These are phyloP conservation scores for Aspergillus fumigatiaffinis DNA, from an alignment of 2,329 filamentous ascomycete genomes.

Conservation along the genomic window DNA sequence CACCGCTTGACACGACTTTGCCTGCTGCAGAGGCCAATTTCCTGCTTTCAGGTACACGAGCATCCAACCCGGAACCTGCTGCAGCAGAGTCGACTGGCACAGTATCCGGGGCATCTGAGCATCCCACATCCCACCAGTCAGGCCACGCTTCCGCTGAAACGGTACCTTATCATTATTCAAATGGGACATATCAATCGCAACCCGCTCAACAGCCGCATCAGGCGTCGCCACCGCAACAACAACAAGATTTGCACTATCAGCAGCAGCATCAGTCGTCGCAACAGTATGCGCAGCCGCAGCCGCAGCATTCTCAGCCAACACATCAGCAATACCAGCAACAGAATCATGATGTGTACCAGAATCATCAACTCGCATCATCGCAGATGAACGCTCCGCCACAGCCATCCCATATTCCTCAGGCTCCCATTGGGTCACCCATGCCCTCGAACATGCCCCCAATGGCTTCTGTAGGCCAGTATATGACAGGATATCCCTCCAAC, in stretches of 20 bases:
- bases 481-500: slow-evolving; percentile 39
- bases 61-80: slow-evolving; percentile 5
- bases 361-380: slow-evolving; percentile 17
- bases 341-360: slow-evolving; percentile 31
- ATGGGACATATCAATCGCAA: slow-evolving; percentile 7
- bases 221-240: slow-evolving; percentile 20
- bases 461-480: slow-evolving; percentile 54
- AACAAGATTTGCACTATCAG: slow-evolving; percentile 34
- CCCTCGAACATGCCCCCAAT: slow-evolving; percentile 46
- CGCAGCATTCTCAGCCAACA: slow-evolving; percentile 25
- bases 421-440: slow-evolving; percentile 50
- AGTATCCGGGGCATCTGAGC: background rate
- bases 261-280: slow-evolving; percentile 35
- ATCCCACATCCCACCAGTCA: slow-evolving; percentile 9
- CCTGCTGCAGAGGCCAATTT: slow-evolving; percentile 17
- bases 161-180: slow-evolving; percentile 14
- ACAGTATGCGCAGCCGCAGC: slow-evolving; percentile 24
- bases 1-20: slow-evolving; percentile 24
- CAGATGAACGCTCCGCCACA: slow-evolving; percentile 23
- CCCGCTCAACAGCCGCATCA: slow-evolving; percentile 28
- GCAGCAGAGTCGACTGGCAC: slow-evolving; percentile 1
- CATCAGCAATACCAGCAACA: slow-evolving; percentile 28
- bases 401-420: slow-evolving; percentile 33
- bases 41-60: slow-evolving; percentile 14
- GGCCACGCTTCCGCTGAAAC: slow-evolving; percentile 1